phyloP scores from a whole-genome alignment of 169 alveolate species.

The Cryptosporidium sp. region DNA sequence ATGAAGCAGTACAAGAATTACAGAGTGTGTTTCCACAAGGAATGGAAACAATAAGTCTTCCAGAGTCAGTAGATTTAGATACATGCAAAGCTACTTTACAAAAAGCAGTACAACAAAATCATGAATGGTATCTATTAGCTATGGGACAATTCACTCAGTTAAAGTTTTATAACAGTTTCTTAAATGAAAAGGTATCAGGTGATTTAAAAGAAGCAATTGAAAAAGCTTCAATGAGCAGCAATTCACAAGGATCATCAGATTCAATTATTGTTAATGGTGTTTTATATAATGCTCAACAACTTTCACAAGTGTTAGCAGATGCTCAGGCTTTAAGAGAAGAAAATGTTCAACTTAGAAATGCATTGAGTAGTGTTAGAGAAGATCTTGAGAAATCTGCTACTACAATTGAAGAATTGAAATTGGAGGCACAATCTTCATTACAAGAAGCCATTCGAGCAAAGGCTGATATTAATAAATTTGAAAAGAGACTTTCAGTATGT shows the following conservation, averaged over 20 bases:
- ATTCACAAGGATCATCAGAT: neutral
- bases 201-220: conserved; percentile 27
- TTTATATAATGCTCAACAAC: conserved; percentile 10
- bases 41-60: conserved; percentile 26
- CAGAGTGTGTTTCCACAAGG: conserved; percentile 62
- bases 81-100: conserved; percentile 45
- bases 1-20: conserved; percentile 54
- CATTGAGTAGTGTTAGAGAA: conserved; percentile 8
- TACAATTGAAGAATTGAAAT: conserved; percentile 29
- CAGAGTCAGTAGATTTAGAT: conserved; percentile 38
- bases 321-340: conserved; percentile 29
- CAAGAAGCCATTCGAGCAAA: conserved; percentile 42
- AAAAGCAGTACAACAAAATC: conserved; percentile 55
- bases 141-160: conserved; percentile 70
- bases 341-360: conserved; percentile 55
- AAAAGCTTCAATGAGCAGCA: neutral
- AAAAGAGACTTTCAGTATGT: conserved; percentile 24
- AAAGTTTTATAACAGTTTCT: conserved; percentile 37
- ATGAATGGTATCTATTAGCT: conserved; percentile 68
- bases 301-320: conserved; percentile 19
- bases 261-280: conserved; percentile 46
- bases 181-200: conserved; percentile 42
- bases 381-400: conserved; percentile 46
- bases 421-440: conserved; percentile 40
- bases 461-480: conserved; percentile 22